Evolutionary conservation across 2,329 filamentous ascomycete genomes (phyloP).

Genomic region (Stachybotrys chartarum): DNA sequence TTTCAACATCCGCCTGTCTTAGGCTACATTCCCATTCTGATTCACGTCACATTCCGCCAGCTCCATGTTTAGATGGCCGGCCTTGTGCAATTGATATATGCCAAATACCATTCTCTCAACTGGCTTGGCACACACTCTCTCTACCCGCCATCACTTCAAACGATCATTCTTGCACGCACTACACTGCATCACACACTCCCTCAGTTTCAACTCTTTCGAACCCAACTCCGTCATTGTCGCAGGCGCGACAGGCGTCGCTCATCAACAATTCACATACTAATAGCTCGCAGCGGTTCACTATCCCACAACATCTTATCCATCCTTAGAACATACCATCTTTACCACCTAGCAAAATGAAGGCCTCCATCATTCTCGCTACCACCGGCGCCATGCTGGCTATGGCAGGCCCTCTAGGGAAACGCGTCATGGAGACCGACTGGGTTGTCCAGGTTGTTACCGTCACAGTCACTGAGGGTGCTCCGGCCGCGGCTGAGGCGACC

Average conservation of each 20-base stretch:
- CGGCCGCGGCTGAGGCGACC: slow-evolving; percentile 6
- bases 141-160: background rate
- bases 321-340: slow-evolving; percentile 1
- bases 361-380: slow-evolving; percentile 36
- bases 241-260: background rate
- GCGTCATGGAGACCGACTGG: slow-evolving; percentile 30
- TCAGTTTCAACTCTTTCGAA: background rate
- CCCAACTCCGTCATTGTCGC: background rate
- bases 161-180: background rate
- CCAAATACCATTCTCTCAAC: background rate
- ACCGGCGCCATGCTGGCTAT: slow-evolving; percentile 38
- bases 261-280: background rate
- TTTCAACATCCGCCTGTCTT: background rate
- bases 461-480: slow-evolving; percentile 31
- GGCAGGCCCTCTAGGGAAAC: slow-evolving; percentile 35
- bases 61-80: background rate
- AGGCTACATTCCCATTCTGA: background rate
- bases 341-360: slow-evolving; percentile 38
- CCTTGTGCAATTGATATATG: background rate
- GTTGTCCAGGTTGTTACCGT: slow-evolving; percentile 36
- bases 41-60: background rate
- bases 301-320: background rate
- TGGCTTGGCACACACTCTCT: background rate
- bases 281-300: background rate
- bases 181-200: background rate